Percentiles rank a stretch among this genome's conserved stretches.
These are phyloP conservation scores for Trifolium subterraneum DNA, from an alignment of 306 rosid genomes.

Conservation along the genomic window DNA sequence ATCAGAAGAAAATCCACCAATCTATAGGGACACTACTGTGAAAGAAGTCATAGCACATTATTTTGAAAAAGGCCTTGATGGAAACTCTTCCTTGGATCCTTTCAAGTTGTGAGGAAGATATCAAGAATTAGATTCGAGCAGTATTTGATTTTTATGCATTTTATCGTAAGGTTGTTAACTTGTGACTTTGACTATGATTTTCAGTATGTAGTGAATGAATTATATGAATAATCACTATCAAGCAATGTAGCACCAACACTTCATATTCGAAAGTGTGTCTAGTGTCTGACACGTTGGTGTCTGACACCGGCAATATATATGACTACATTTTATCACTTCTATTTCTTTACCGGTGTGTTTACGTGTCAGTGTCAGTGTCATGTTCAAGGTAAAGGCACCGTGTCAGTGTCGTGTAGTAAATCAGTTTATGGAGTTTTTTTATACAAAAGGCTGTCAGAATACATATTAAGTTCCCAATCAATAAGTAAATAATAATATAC, in stretches of 20 bases:
- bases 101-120: background rate
- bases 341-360: background rate
- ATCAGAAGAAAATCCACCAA: background rate
- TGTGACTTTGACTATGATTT: background rate
- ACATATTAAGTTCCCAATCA: background rate
- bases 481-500: conserved; percentile 40
- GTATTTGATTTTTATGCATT: background rate
- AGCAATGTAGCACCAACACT: background rate
- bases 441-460: conserved; percentile 37
- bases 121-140: background rate
- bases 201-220: background rate
- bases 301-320: too few species aligned
- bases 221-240: background rate
- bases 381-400: background rate
- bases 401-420: background rate
- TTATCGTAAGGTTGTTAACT: background rate
- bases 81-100: background rate
- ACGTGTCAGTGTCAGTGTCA: too few species aligned
- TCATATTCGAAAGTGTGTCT: background rate
- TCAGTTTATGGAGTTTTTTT: conserved; percentile 8
- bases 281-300: too few species aligned
- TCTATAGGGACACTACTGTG: background rate
- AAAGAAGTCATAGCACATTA: background rate
- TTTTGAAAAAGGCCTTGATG: background rate
- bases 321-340: background rate